Percentiles rank a stretch among this genome's conserved stretches.
These are phyloP conservation scores for Vitis cinerea DNA, from an alignment of 164 flowering plant genomes.

Conservation along the genomic window DNA sequence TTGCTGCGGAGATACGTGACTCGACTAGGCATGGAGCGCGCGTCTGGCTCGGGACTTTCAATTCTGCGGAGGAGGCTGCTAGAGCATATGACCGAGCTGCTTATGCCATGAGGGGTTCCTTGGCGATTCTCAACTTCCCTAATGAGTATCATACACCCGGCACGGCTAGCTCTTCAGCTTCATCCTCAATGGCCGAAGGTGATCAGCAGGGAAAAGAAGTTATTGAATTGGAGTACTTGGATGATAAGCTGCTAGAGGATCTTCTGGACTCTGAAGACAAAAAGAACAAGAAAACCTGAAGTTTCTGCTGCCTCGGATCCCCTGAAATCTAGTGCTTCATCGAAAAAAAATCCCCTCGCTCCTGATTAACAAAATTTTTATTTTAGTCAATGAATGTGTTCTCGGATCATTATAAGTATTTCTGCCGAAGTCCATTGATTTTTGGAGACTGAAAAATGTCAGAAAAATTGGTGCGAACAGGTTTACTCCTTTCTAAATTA, in stretches of 20 bases:
- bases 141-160: conserved; percentile 23
- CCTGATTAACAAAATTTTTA: no score
- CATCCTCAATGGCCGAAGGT: background rate
- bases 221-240: conserved; percentile 38
- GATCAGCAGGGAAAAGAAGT: conserved; percentile 21
- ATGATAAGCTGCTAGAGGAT: conserved; percentile 34
- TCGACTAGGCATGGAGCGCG: conserved; percentile 31
- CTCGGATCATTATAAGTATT: no score
- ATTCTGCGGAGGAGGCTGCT: conserved; percentile 45
- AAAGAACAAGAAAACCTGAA: conserved; percentile 6
- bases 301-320: background rate
- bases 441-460: no score
- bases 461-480: no score
- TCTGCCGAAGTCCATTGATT: no score
- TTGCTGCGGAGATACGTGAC: conserved; percentile 45
- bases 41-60: conserved; percentile 43
- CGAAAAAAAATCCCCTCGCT: no score
- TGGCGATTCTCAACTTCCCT: conserved; percentile 43
- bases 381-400: no score
- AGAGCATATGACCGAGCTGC: conserved; percentile 45
- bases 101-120: conserved; percentile 33
- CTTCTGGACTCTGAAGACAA: conserved; percentile 27
- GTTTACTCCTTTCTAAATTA: no score
- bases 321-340: no score
- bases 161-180: conserved; percentile 2